Evolutionary conservation across 257 asterid species (phyloP), one percentile per base, ranked within the genome.

Genomic region (Eucommia ulmoides): DNA sequence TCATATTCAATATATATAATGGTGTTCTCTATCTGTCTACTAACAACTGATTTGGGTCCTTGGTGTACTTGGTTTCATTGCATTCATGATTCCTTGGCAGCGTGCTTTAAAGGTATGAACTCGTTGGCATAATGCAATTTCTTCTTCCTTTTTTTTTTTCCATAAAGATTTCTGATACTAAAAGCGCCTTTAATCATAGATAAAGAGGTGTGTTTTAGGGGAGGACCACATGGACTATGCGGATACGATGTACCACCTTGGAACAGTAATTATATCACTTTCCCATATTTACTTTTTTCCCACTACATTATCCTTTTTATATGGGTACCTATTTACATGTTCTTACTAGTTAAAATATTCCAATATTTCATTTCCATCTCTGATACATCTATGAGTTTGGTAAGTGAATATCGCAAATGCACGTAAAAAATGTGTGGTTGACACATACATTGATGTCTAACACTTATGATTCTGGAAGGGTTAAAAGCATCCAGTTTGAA

Each of bases 211-310:
- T 45, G 83, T 74, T 62, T 52, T 89, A 64, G 98, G 98, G 53
- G 93, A 80, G 69, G 68, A 61, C 21, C 86, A 85, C 68, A 51
- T 73, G 2, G 98, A 89, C 64, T 85, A 89, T 70, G 98, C 98
- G 45, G 93, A 89, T 54, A 76, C 98, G 20, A 74, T 89, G 91
- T 82, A 78, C 69, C 83, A 78, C 67, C 94, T 89, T 46, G 98
- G 96, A 23, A 77, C 74, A 56, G 98, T 85, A 82, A n/a, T n/a
- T n/a, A n/a, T n/a, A n/a, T n/a, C n/a, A n/a, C n/a, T n/a, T n/a
- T n/a, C n/a, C n/a, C n/a, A n/a, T n/a, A n/a, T n/a, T n/a, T n/a
- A n/a, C n/a, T n/a, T n/a, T n/a, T n/a, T 38, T 42, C 19, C 20
- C 20, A 35, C 44, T 3, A 35, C 44, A 11, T 10, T 11, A 3